These are phyloP conservation scores for Mycena citricolor DNA, from an alignment of 1,284 basidiomycete species.

Conservation along the genomic window DNA sequence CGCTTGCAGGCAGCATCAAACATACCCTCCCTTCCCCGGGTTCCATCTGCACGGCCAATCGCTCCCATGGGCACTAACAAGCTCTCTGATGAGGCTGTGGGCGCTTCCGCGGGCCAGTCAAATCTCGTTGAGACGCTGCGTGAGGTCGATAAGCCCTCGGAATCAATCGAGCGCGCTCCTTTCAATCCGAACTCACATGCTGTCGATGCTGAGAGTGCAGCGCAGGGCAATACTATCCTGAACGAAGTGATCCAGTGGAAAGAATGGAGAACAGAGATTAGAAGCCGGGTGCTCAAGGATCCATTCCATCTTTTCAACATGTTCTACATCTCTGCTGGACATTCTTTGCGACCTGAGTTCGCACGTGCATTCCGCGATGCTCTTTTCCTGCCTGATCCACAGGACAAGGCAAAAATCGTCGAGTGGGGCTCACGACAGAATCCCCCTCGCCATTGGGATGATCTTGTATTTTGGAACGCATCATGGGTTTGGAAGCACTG, in stretches of 20 bases:
- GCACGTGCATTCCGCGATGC: constrained; percentile 30
- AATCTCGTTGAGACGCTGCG: not conserved
- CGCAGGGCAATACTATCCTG: constrained; percentile 3
- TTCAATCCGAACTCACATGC: not conserved
- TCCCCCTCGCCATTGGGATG: constrained; percentile 24
- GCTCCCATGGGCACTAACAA: not conserved
- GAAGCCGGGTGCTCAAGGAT: constrained; percentile 31
- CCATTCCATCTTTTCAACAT: constrained; percentile 34
- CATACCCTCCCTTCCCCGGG: not conserved
- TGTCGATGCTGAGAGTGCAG: constrained; percentile 10
- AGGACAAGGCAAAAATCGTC: constrained; percentile 27
- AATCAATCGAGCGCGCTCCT: not conserved
- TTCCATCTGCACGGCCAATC: not conserved
- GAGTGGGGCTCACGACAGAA: constrained; percentile 25
- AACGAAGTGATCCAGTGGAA: constrained; percentile 2
- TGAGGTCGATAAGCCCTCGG: not conserved
- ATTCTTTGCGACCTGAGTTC: constrained; percentile 32
- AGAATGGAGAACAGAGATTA: constrained; percentile 17
- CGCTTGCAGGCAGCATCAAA: not conserved
- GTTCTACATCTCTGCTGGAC: constrained; percentile 30
- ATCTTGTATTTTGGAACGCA: constrained; percentile 19
- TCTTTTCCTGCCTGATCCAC: constrained; percentile 30
- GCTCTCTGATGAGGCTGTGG: too few relatives aligned
- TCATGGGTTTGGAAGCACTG: constrained; percentile 29
- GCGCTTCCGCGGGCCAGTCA: too few relatives aligned